Evolutionary conservation across 78 protist species (phyloP).

Genomic region (Dictyostelium citrinum): DNA sequence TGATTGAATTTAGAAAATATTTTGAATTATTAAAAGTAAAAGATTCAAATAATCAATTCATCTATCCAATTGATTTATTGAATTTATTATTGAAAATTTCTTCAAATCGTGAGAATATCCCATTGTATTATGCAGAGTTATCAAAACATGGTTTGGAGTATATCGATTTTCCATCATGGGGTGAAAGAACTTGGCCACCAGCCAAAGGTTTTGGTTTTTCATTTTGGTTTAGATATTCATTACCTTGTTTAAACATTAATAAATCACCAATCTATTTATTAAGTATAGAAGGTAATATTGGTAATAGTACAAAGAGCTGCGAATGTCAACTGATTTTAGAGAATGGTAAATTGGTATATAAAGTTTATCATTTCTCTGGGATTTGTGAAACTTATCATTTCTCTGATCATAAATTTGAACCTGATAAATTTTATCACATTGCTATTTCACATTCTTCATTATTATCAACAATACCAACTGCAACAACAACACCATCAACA

Average conservation of each 20-base stretch:
- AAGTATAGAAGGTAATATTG: constrained; percentile 25
- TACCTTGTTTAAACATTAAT: constrained; percentile 36
- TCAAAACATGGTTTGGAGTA: constrained; percentile 65
- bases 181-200: constrained; percentile 79
- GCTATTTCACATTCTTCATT: constrained; percentile 22
- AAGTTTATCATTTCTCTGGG: background rate
- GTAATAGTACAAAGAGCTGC: constrained; percentile 7
- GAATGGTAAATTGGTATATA: constrained; percentile 1
- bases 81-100: constrained; percentile 33
- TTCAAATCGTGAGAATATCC: constrained; percentile 9
- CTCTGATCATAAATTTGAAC: constrained; percentile 51
- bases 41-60: background rate
- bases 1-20: constrained; percentile 49
- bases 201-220: constrained; percentile 70
- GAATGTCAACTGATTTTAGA: constrained; percentile 39
- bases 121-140: constrained; percentile 71
- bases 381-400: constrained; percentile 24
- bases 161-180: constrained; percentile 50
- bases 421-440: constrained; percentile 51
- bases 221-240: constrained; percentile 71
- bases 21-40: constrained; percentile 39
- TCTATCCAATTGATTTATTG: constrained; percentile 60
- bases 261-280: constrained; percentile 40
- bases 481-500: background rate
- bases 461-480: background rate